A percentile compares a stretch with the other conserved stretches of the same genome.
Evolutionary conservation across 163 green algal species (phyloP).

Genomic region (Scenedesmus sp.): DNA sequence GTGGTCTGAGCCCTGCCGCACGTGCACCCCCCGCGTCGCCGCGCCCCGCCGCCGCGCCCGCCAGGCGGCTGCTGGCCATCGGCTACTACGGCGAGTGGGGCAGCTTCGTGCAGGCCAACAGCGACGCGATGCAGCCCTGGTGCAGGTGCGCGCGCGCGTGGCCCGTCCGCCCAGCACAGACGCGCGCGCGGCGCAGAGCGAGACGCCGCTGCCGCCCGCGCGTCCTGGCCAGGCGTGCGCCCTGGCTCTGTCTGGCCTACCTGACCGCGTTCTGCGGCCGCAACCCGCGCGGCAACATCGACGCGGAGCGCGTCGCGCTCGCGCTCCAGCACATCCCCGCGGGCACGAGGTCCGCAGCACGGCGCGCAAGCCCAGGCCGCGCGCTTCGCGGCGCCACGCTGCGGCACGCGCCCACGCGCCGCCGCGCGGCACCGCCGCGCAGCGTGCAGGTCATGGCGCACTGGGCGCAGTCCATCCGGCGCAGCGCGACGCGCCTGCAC

Average conservation of each 20-base stretch:
- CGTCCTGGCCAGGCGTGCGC: slow-evolving; percentile 3
- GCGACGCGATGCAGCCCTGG: slow-evolving; percentile 4
- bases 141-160: slow-evolving; percentile 19
- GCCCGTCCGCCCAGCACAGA: background rate
- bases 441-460: slow-evolving; percentile 75
- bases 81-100: slow-evolving; percentile 51
- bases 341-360: too few relatives aligned
- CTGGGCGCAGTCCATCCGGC: slow-evolving; percentile 59
- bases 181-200: too few relatives aligned
- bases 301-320: slow-evolving; percentile 53
- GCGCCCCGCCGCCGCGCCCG: too few relatives aligned
- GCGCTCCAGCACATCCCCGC: slow-evolving; percentile 68
- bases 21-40: too few relatives aligned
- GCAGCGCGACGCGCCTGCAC: background rate
- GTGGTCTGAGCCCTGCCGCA: too few relatives aligned
- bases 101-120: slow-evolving; percentile 15
- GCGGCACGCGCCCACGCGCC: too few relatives aligned
- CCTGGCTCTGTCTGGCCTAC: slow-evolving; percentile 20
- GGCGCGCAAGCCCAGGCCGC: too few relatives aligned
- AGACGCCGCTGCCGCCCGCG: background rate
- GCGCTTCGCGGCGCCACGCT: too few relatives aligned
- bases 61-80: too few relatives aligned
- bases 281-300: slow-evolving; percentile 64
- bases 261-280: slow-evolving; percentile 53
- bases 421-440: too few relatives aligned